Evolutionary conservation across 139 green algal genomes (phyloP).

Genomic region (Bryopsis sp.): DNA sequence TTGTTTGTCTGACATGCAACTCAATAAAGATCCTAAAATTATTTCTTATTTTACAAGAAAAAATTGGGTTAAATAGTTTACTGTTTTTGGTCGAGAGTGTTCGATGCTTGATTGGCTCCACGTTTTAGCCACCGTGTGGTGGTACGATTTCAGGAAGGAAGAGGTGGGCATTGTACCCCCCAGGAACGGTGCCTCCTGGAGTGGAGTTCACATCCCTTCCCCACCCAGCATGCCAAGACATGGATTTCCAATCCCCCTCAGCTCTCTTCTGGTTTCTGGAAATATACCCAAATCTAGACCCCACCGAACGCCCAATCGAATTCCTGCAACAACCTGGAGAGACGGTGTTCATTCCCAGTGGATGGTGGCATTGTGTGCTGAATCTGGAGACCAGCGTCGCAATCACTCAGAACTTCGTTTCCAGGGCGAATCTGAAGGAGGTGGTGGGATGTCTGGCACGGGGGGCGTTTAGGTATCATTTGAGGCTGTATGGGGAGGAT

Average conservation of each 20-base stretch:
- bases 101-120: too few species aligned
- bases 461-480: background rate
- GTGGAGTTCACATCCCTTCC: slow-evolving; percentile 8
- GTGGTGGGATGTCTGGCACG: slow-evolving; percentile 13
- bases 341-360: slow-evolving; percentile 25
- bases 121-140: too few species aligned
- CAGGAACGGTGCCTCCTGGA: slow-evolving; percentile 14
- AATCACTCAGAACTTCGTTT: slow-evolving; percentile 21
- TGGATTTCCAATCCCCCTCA: background rate
- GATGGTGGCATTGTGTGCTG: slow-evolving; percentile 29
- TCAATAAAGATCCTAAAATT: too few species aligned
- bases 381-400: slow-evolving; percentile 25
- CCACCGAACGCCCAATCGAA: slow-evolving; percentile 17
- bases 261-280: slow-evolving; percentile 24
- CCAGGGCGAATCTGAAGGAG: slow-evolving; percentile 2
- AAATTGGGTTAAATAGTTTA: too few species aligned
- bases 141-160: slow-evolving; percentile 21
- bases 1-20: slow-evolving; percentile 14
- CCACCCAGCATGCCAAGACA: background rate
- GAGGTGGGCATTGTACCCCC: slow-evolving; percentile 26
- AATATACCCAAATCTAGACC: slow-evolving; percentile 14
- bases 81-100: too few species aligned
- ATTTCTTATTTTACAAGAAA: too few species aligned
- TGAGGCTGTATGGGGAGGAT: background rate
- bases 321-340: slow-evolving; percentile 25